Evolutionary conservation across 805 yeast genomes (phyloP), one percentile per base, ranked within the genome.

Genomic region (Saccharomyces cerevisiae): DNA sequence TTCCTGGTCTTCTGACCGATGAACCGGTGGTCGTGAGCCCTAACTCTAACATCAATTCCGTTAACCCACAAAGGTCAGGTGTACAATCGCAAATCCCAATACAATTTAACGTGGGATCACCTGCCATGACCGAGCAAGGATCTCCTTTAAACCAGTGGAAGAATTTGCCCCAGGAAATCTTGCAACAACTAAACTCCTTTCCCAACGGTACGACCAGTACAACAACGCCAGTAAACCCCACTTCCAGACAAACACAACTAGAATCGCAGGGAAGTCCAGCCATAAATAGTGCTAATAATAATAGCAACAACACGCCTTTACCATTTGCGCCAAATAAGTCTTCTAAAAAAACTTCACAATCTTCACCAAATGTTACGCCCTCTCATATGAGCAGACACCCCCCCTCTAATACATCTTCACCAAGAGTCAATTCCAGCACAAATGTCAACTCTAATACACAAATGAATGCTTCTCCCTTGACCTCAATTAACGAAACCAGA

Each of bases 1-100:
- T 91, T 21, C 96, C 96, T 0, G 91, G 89, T 0, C 68, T 85
- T 26, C 50, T 65, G 22, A 68, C 68, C 1, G 73, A 68, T 47
- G 66, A 66, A 17, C 57, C 59, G 5, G 50, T 53, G 28, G 58
- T 54, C 21, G 56, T 32, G n/a, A 17, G 17, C 14, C 57, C 47
- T 55, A 55, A 36, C 50, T 52, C 41, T 54, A 51, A 22, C 49
- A 51, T 36, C 5, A 36, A 17, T n/a, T 17, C 43, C 11, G 43
- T 55, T n/a, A 47, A 52, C 14, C 60, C 63, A 5, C 59, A 65
- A 21, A 59, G 57, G n/a, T 60, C 67, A 2, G 61, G 60, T 17
- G 58, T 67, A 2, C 67, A 65, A 29, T 48, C 52, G 28, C 14
- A 17, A 28, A 46, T 49, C 47, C 55, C 47, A 26, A 48, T 36